These are phyloP conservation scores for Maudiozyma turicensis DNA, from an alignment of 805 yeast species.

Conservation along the genomic window DNA sequence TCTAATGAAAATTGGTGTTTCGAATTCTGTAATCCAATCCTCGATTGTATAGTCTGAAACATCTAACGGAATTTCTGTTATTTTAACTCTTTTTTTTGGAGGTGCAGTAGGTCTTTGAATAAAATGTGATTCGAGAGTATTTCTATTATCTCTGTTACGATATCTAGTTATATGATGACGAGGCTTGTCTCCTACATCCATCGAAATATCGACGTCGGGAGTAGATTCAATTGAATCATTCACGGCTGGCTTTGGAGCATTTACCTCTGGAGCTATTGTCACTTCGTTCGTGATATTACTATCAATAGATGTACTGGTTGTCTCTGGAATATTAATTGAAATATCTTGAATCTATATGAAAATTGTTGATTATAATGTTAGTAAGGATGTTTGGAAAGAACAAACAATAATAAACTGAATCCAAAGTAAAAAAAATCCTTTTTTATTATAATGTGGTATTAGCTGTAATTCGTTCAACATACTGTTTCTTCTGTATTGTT, in stretches of 20 bases:
- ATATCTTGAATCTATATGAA: too few species aligned
- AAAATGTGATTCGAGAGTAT: conserved; percentile 20
- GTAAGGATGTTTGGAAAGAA: too few species aligned
- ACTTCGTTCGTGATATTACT: too few species aligned
- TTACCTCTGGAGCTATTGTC: background rate
- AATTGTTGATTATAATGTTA: too few species aligned
- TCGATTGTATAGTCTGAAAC: conserved; percentile 25
- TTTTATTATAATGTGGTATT: too few species aligned
- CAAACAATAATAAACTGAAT: too few species aligned
- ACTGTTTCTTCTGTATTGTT: background rate
- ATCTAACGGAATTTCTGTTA: conserved; percentile 21
- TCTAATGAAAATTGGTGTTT: conserved; percentile 14
- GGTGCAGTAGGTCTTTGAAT: conserved; percentile 4
- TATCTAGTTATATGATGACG: conserved; percentile 9
- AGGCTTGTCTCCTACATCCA: background rate
- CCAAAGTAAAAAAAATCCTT: too few species aligned
- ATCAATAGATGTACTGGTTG: too few species aligned
- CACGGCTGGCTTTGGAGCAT: background rate
- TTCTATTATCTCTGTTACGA: conserved; percentile 29
- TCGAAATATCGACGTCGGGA: background rate
- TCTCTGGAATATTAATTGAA: too few species aligned
- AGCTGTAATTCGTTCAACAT: background rate
- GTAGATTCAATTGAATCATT: background rate
- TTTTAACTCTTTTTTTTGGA: conserved; percentile 18
- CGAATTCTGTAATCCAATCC: conserved; percentile 25